A percentile compares a stretch with the other conserved stretches of the same genome.
Conservation (phyloP, 257 asterid genomes). For the Hygrophila difformis region DNA sequence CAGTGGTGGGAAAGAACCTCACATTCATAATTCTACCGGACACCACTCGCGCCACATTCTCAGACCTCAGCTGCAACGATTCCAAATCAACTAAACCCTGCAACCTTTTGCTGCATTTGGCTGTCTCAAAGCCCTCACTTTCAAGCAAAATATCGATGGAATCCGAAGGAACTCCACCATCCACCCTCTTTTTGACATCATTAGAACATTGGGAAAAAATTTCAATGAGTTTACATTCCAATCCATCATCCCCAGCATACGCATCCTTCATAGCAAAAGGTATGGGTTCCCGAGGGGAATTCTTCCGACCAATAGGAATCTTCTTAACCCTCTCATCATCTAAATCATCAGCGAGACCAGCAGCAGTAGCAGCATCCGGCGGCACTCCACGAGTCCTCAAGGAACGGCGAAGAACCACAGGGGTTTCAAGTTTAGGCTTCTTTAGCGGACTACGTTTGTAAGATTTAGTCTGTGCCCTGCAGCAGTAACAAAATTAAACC, state of each 20-base stretch:
- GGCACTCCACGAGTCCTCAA: slow-evolving; percentile 78
- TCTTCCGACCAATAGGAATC: slow-evolving; percentile 11
- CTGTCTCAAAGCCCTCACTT: slow-evolving; percentile 10
- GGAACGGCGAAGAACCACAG: slow-evolving; percentile 76
- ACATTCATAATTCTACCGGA: slow-evolving; percentile 63
- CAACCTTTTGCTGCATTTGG: slow-evolving; percentile 16
- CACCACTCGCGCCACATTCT: slow-evolving; percentile 63
- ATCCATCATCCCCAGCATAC: slow-evolving; percentile 36
- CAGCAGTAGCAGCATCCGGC: slow-evolving; percentile 58
- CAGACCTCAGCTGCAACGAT: slow-evolving; percentile 43
- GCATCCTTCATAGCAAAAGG: slow-evolving; percentile 56
- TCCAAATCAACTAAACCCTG: slow-evolving; percentile 40
- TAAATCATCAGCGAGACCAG: slow-evolving; percentile 43
- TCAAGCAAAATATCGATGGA: slow-evolving; percentile 11
- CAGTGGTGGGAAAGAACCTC: slow-evolving; percentile 55
- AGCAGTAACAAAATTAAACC: neutral
- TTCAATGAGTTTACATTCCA: slow-evolving; percentile 29
- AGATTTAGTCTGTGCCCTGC: slow-evolving; percentile 52
- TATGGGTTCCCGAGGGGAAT: slow-evolving; percentile 24
- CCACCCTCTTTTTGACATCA: slow-evolving; percentile 19
- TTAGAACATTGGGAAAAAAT: slow-evolving; percentile 24
- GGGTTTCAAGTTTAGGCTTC: slow-evolving; percentile 47
- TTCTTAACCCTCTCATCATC: slow-evolving; percentile 17
- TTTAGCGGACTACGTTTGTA: slow-evolving; percentile 50
- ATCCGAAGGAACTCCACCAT: slow-evolving; percentile 4